Evolutionary conservation across 768 basidiomycete genomes (phyloP).

Genomic region (Rhizopogon salebrosus): DNA sequence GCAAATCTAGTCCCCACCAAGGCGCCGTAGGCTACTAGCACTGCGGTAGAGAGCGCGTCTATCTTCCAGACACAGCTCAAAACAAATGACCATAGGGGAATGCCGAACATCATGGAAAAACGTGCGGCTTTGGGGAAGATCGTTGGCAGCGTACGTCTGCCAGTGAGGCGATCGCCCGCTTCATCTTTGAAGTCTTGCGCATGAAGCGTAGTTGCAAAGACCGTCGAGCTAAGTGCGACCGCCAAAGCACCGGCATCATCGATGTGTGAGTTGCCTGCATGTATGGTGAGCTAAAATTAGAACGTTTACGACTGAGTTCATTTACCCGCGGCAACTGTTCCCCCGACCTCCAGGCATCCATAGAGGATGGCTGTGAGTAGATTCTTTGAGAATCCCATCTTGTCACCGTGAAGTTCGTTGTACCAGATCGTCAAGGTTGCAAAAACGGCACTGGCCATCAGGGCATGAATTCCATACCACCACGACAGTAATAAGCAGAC

Average conservation of each 20-base stretch:
- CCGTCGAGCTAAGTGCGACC: conserved; percentile 29
- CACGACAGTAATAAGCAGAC: conserved; percentile 27
- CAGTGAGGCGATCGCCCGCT: conserved; percentile 35
- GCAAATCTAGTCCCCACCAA: conserved; percentile 32
- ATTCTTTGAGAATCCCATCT: conserved; percentile 35
- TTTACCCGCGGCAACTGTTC: conserved; percentile 33
- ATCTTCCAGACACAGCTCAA: conserved; percentile 33
- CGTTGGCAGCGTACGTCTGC: conserved; percentile 40
- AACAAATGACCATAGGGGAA: conserved; percentile 33
- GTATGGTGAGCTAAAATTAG: conserved; percentile 10
- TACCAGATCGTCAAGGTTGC: conserved; percentile 28
- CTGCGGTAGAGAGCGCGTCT: conserved; percentile 16
- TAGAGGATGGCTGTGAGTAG: conserved; percentile 34
- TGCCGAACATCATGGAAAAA: conserved; percentile 25
- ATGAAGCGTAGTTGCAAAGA: conserved; percentile 43
- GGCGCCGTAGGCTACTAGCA: conserved; percentile 27
- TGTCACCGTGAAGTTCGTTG: conserved; percentile 33
- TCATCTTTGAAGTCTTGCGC: conserved; percentile 45
- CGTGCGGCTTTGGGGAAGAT: conserved; percentile 34
- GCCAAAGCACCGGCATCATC: conserved; percentile 24
- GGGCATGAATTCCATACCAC: conserved; percentile 25
- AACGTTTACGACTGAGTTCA: not conserved
- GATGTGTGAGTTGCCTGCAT: conserved; percentile 17
- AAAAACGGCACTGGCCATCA: conserved; percentile 28
- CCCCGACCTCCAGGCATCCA: conserved; percentile 32